Conservation (phyloP, 441 rosid genomes). For the Jatropha multifida region DNA sequence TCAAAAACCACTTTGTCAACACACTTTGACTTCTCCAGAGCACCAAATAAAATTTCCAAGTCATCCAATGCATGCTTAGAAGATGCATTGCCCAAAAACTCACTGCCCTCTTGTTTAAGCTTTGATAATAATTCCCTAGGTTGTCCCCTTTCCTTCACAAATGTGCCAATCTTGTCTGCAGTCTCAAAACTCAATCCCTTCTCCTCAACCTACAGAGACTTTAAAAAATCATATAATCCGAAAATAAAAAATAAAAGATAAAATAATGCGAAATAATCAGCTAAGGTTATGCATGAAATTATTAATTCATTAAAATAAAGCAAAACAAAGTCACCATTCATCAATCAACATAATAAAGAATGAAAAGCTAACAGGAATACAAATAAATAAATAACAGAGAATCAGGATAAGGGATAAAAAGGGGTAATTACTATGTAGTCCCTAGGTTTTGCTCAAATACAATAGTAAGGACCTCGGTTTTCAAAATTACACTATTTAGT, state of each 20-base stretch:
- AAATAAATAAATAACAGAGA: no score
- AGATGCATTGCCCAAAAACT: slow-evolving; percentile 55
- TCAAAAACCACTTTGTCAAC: slow-evolving; percentile 81
- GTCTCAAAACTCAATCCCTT: slow-evolving; percentile 69
- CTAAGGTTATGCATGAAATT: not conserved
- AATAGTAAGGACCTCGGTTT: no score
- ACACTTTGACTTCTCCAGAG: slow-evolving; percentile 73
- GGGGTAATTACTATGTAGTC: not conserved
- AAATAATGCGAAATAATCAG: not conserved
- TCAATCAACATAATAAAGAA: not conserved
- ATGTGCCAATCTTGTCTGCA: slow-evolving; percentile 76
- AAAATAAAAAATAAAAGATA: not conserved
- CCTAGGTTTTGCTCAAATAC: no score
- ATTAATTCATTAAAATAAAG: not conserved
- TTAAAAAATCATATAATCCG: slow-evolving; percentile 7
- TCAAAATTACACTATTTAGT: no score
- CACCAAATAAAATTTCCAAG: slow-evolving; percentile 74
- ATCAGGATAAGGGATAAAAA: not conserved
- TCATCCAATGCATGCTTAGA: slow-evolving; percentile 71
- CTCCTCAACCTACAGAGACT: slow-evolving; percentile 64
- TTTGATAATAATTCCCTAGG: slow-evolving; percentile 62
- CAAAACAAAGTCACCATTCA: not conserved
- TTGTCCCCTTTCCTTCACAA: slow-evolving; percentile 73
- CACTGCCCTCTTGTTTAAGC: slow-evolving; percentile 59
- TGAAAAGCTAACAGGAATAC: no score